Evolutionary conservation across 2,329 filamentous ascomycete species (phyloP), one percentile per base, ranked within the genome.

Genomic region (Pochonia chlamydosporia): DNA sequence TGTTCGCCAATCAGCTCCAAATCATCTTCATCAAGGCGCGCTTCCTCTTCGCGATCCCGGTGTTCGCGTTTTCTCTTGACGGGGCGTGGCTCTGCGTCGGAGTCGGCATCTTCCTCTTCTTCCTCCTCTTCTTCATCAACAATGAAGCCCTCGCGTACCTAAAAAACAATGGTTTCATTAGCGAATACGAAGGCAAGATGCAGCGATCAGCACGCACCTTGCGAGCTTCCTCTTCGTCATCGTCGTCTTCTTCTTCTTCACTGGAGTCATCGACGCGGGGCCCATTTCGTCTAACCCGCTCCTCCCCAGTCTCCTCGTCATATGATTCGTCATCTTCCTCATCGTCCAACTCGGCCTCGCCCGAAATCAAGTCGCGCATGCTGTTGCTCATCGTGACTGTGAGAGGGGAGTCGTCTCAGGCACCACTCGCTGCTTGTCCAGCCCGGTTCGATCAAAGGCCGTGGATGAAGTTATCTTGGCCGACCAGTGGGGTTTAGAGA

Each of bases 81-180:
- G 10, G 81, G 78, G 50, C 70, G 74, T 49, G 73, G 73, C 40
- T 78, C 73, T 41, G 66, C 73, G 48, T 78, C 72, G 24, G 70
- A 70, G 30, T 81, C 79, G 56, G 78, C 79, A 44, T 77, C 84
- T 44, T 85, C 80, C 26, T 83, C 82, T 42, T 84, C 79, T 41
- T 85, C 86, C 50, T 88, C 86, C 60, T 96, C 91, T 4, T 55
- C 52, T 31, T 55, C 53, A 28, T 55, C 54, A 25, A 95, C 89
- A 55, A 99, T 96, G 70, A 97, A 99, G 23, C 91, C 92, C 72
- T 95, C 90, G 44, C 87, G 87, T 54, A 95, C 80, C 90, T 96
- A 59, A 21, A 10, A 2, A 10, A n/a, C n/a, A 26, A 31, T 4
- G 36, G 56, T 53, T 54, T 49, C 50, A 40, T 56, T 39, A 51